Conservation (phyloP, 2,329 filamentous ascomycete genomes). For the Diaporthe nobilis region DNA sequence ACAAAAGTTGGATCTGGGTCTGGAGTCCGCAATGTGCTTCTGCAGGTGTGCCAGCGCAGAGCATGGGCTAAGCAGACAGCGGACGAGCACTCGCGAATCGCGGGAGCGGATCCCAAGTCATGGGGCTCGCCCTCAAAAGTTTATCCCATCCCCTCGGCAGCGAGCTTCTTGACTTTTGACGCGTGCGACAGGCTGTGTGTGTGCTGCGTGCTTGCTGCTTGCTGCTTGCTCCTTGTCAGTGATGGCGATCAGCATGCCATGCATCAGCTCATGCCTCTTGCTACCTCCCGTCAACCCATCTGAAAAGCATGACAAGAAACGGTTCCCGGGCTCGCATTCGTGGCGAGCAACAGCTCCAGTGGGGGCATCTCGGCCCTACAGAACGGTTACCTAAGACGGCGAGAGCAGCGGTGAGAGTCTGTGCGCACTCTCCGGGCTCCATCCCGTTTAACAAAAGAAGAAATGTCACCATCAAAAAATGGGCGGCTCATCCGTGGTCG, state of each 20-base stretch:
- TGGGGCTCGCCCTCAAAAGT: conserved; percentile 25
- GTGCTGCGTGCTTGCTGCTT: background rate
- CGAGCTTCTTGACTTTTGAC: conserved; percentile 7
- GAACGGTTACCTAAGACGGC: conserved; percentile 18
- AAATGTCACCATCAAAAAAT: conserved; percentile 17
- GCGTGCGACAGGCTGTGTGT: conserved; percentile 9
- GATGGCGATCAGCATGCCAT: conserved; percentile 9
- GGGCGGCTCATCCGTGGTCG: conserved; percentile 23
- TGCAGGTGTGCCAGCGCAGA: conserved; percentile 32
- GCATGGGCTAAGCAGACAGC: conserved; percentile 12
- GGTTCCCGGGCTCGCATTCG: background rate
- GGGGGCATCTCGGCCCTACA: conserved; percentile 21
- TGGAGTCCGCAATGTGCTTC: conserved; percentile 13
- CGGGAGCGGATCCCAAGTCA: conserved; percentile 23
- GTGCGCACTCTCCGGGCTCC: background rate
- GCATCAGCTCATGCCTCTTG: conserved; percentile 8
- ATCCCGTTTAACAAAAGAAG: background rate
- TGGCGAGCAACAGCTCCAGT: background rate
- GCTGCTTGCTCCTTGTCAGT: conserved; percentile 3
- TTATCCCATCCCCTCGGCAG: conserved; percentile 18
- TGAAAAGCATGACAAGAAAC: background rate
- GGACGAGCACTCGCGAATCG: conserved; percentile 24
- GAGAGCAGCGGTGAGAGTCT: conserved; percentile 30
- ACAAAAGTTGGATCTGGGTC: background rate
- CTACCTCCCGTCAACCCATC: background rate